Evolutionary conservation across 208 protist genomes (phyloP), one percentile per base, ranked within the genome.

Genomic region (Trypanosoma conorhini): DNA sequence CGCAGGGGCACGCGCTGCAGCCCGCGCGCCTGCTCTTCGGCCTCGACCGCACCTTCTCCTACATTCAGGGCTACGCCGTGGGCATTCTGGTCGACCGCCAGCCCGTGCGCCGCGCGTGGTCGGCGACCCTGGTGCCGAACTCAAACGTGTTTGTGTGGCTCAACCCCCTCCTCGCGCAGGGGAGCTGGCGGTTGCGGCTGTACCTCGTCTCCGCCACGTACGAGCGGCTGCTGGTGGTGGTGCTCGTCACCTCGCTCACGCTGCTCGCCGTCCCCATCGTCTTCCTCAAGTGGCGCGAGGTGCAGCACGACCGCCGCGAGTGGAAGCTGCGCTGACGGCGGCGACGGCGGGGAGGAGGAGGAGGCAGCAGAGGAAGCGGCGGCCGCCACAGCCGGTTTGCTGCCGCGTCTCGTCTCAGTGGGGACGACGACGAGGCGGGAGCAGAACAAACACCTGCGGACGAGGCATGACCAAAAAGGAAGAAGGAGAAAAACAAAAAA

Each of bases 41-140:
- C 1, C 70, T 95, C 0, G 87, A 79, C 33, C 67, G 77, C 24
- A 92, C 89, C 15, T 90, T 90, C 73, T 90, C 80, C 22, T 93
- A 91, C 67, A 72, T 92, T 5, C 78, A 91, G 22, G 79, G 68
- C 50, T 95, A 89, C 78, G 79, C 81, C 12, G 70, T 85, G 13
- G 88, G 81, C 1, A 70, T 84, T 31, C 31, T 62, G 15, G 44
- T 56, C n/a, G 24, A 67, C n/a, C 28, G 15, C 15, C 24, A 31
- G 13, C 24, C 63, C 48, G 21, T 71, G 5, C 57, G 59, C 22
- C 61, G 71, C 56, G 68, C 61, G 64, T 94, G 83, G 81, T 74
- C 82, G 0, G 79, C 76, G 15, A 87, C 81, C 59, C 68, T 94
- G 0, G 63, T 94, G 17, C 89, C 89, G 28, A 92, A 94, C 64